A percentile compares a stretch with the other conserved stretches of the same genome.
These are phyloP conservation scores for Botrytis cinerea DNA, from an alignment of 2,329 filamentous ascomycete species.

Conservation along the genomic window DNA sequence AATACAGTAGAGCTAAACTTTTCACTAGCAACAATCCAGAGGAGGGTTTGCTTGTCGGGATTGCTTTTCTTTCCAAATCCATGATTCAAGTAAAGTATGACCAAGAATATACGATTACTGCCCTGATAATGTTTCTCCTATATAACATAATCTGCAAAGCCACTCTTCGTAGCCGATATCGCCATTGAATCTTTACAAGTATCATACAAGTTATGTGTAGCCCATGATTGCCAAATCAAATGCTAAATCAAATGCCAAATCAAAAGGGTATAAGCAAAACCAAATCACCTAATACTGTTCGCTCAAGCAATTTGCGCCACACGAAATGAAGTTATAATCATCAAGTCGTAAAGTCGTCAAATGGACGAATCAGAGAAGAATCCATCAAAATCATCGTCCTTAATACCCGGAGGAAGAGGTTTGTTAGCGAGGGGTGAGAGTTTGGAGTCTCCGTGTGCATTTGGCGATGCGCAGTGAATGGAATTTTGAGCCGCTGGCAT, in stretches of 20 bases:
- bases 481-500: neutral
- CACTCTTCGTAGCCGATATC: neutral
- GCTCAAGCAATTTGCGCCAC: neutral
- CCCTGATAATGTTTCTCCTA: neutral
- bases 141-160: neutral
- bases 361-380: slow-evolving; percentile 6
- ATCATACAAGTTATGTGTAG: neutral
- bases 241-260: neutral
- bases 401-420: neutral
- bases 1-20: neutral
- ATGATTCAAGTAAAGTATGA: neutral
- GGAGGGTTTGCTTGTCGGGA: neutral
- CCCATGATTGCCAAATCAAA: neutral
- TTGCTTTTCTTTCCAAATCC: neutral
- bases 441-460: neutral
- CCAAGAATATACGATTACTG: neutral
- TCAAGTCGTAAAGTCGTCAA: neutral
- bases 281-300: neutral
- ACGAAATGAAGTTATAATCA: neutral
- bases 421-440: neutral
- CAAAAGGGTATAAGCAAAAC: neutral
- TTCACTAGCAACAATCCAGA: neutral
- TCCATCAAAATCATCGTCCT: slow-evolving; percentile 9
- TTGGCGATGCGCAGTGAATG: neutral
- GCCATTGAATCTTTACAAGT: neutral